phyloP scores from a whole-genome alignment of 805 yeast genomes.

The Pichia californica region DNA sequence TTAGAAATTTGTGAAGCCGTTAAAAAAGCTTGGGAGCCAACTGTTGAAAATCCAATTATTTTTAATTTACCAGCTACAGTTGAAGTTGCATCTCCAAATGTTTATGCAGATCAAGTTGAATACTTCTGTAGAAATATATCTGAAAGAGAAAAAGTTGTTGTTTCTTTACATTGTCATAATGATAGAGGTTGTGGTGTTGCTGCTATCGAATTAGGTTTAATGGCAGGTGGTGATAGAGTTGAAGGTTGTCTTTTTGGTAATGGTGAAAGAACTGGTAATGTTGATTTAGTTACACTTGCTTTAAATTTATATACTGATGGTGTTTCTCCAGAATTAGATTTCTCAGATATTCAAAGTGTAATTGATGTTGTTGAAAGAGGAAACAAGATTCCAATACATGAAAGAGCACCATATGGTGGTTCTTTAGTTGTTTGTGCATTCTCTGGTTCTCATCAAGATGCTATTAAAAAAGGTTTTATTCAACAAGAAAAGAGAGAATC shows the following conservation, averaged over 20 bases:
- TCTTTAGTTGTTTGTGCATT: slow-evolving; percentile 74
- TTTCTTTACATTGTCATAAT: slow-evolving; percentile 71
- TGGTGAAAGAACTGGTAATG: slow-evolving; percentile 84
- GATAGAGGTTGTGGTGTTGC: slow-evolving; percentile 85
- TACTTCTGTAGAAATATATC: slow-evolving; percentile 61
- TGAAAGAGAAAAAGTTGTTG: slow-evolving; percentile 64
- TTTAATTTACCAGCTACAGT: slow-evolving; percentile 80
- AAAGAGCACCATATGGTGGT: slow-evolving; percentile 79
- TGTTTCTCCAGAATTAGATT: slow-evolving; percentile 62
- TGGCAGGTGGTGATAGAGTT: slow-evolving; percentile 83
- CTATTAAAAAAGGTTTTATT: slow-evolving; percentile 33
- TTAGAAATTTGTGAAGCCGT: slow-evolving; percentile 77
- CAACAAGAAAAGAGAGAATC: slow-evolving; percentile 46
- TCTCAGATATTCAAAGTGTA: slow-evolving; percentile 59
- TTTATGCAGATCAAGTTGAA: slow-evolving; percentile 77
- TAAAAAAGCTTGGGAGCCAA: slow-evolving; percentile 72
- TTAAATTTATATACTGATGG: slow-evolving; percentile 76
- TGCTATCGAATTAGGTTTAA: slow-evolving; percentile 66
- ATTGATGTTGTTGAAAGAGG: slow-evolving; percentile 69
- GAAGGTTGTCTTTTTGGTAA: slow-evolving; percentile 81
- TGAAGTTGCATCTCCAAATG: slow-evolving; percentile 69
- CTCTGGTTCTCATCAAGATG: slow-evolving; percentile 47
- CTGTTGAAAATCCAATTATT: slow-evolving; percentile 65
- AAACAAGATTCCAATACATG: slow-evolving; percentile 67
- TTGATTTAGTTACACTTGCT: slow-evolving; percentile 69